phyloP scores from a whole-genome alignment of 1,284 basidiomycete genomes.

The Trichosporon sp. region DNA sequence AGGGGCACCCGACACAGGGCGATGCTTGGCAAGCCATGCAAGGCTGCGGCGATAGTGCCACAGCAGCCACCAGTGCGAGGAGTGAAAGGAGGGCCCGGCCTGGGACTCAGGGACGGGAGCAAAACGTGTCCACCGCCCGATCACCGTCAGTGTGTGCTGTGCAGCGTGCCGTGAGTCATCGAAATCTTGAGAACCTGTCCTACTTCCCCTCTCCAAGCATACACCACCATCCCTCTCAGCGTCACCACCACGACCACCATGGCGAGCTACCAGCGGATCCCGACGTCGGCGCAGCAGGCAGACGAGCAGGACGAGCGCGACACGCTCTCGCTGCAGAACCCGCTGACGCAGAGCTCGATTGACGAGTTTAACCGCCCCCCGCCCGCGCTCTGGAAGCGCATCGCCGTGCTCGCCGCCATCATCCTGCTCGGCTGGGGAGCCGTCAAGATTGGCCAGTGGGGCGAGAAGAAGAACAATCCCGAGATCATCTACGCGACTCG shows the following conservation, averaged over 20 bases:
- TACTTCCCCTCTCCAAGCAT: background rate
- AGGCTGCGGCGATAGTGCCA: background rate
- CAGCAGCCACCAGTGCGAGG: background rate
- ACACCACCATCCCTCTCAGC: background rate
- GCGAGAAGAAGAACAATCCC: conserved; percentile 34
- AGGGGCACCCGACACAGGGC: background rate
- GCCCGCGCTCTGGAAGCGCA: conserved; percentile 53
- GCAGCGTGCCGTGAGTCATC: background rate
- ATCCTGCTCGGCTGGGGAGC: conserved; percentile 47
- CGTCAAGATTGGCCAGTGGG: conserved; percentile 37
- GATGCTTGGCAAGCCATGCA: background rate
- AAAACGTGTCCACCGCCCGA: conserved; percentile 9
- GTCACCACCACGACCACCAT: conserved; percentile 14
- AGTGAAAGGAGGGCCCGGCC: background rate
- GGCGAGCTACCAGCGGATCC: conserved; percentile 31
- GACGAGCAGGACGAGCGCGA: conserved; percentile 21
- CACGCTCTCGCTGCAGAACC: conserved; percentile 26
- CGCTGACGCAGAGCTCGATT: conserved; percentile 29
- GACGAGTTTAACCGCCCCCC: conserved; percentile 51
- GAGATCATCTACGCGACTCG: conserved; percentile 55
- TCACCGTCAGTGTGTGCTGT: background rate
- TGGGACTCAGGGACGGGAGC: conserved; percentile 2
- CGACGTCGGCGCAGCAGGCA: conserved; percentile 24
- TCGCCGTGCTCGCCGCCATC: conserved; percentile 40
- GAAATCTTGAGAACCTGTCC: background rate